Percentiles rank a stretch among this genome's conserved stretches.
Evolutionary conservation across 179 eudicot species (phyloP).

Genomic region (Camellia oleifera): DNA sequence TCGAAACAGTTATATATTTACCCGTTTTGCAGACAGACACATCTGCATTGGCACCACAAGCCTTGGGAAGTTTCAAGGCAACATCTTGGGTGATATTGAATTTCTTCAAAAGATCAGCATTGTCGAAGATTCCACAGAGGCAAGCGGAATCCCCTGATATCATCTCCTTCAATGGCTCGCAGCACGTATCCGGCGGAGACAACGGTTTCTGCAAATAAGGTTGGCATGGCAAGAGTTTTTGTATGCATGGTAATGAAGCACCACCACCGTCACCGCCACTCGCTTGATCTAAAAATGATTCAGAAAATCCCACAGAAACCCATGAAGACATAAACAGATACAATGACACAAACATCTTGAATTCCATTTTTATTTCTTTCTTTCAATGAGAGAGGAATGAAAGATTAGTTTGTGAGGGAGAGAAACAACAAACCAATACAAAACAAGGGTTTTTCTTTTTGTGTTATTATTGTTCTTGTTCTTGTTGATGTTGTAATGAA

Average conservation of each 20-base stretch:
- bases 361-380: too few species aligned
- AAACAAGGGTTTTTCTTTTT: too few species aligned
- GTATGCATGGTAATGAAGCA: neutral
- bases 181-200: neutral
- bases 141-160: neutral
- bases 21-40: slow-evolving; percentile 8
- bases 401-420: too few species aligned
- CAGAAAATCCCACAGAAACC: neutral
- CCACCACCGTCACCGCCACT: neutral
- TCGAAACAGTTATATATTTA: neutral
- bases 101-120: neutral
- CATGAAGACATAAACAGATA: neutral
- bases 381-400: too few species aligned
- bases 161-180: neutral
- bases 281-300: neutral
- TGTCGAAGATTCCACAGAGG: neutral
- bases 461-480: too few species aligned
- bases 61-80: slow-evolving; percentile 12
- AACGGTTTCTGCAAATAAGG: neutral
- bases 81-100: slow-evolving; percentile 13
- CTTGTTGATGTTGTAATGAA: too few species aligned
- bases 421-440: too few species aligned
- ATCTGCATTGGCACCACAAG: slow-evolving; percentile 14
- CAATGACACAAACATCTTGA: neutral
- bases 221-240: neutral